A percentile compares a stretch with the other conserved stretches of the same genome.
Evolutionary conservation across 164 flowering plant species (phyloP).

Genomic region (Vitis vinifera): ASM3070453v1 NC_081810.1:16925001-16925500

Average conservation of each 20-base stretch:
- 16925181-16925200: constrained; percentile 28
- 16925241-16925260: constrained; percentile 26
- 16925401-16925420: constrained; percentile 18
- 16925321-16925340: constrained; percentile 16
- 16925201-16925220: constrained; percentile 29
- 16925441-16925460: constrained; percentile 5
- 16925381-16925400: constrained; percentile 7
- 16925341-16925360: constrained; percentile 18
- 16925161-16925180: constrained; percentile 26
- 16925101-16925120: constrained; percentile 27
- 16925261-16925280: constrained; percentile 24
- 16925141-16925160: constrained; percentile 29
- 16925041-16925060: too few species aligned
- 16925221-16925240: constrained; percentile 28
- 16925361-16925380: constrained; percentile 15
- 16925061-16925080: too few species aligned
- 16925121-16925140: constrained; percentile 28
- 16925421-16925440: constrained; percentile 14
- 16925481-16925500: too few species aligned
- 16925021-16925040: too few species aligned
- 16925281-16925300: constrained; percentile 24
- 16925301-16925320: constrained; percentile 22
- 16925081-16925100: constrained; percentile 16
- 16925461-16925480: too few species aligned
- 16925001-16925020: too few species aligned